Conservation (phyloP, 2,329 filamentous ascomycete species). For the Neopestalotiopsis clavispora region DNA sequence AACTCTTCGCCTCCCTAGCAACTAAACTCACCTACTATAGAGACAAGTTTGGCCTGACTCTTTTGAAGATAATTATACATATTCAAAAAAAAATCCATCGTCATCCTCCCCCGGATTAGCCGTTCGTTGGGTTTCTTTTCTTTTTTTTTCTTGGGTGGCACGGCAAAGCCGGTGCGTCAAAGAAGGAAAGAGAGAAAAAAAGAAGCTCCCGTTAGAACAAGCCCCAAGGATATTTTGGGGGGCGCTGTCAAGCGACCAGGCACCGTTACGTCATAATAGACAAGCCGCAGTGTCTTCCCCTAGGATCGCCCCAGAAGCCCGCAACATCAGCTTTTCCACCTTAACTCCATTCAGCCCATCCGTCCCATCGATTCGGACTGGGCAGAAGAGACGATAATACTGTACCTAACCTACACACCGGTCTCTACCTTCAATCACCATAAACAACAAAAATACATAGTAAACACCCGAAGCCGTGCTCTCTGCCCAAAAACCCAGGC, state of each 20-base stretch:
- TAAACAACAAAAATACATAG: neutral
- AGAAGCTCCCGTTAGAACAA: neutral
- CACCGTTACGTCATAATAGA: constrained; percentile 15
- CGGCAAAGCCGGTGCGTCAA: constrained; percentile 1
- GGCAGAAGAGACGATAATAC: neutral
- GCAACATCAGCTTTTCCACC: constrained; percentile 15
- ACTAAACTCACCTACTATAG: too few relatives aligned
- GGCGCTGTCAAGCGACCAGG: constrained; percentile 1
- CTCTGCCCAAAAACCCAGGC: neutral
- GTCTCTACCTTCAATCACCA: neutral
- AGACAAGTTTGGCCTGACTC: too few relatives aligned
- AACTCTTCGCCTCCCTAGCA: too few relatives aligned
- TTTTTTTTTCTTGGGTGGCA: neutral
- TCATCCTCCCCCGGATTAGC: neutral
- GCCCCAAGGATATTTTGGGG: constrained; percentile 6
- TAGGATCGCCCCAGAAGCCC: constrained; percentile 8
- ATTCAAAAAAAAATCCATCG: neutral
- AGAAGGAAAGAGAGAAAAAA: neutral
- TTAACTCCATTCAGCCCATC: constrained; percentile 16
- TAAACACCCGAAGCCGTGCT: neutral
- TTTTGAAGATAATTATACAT: neutral
- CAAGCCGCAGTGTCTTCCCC: constrained; percentile 5
- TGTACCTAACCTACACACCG: neutral
- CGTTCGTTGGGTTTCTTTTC: neutral
- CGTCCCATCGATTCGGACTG: neutral